Percentiles rank a stretch among this genome's conserved stretches.
These are phyloP conservation scores for Ensete glaucum DNA, from an alignment of 176 grass and related monocot species.

Conservation along the genomic window DNA sequence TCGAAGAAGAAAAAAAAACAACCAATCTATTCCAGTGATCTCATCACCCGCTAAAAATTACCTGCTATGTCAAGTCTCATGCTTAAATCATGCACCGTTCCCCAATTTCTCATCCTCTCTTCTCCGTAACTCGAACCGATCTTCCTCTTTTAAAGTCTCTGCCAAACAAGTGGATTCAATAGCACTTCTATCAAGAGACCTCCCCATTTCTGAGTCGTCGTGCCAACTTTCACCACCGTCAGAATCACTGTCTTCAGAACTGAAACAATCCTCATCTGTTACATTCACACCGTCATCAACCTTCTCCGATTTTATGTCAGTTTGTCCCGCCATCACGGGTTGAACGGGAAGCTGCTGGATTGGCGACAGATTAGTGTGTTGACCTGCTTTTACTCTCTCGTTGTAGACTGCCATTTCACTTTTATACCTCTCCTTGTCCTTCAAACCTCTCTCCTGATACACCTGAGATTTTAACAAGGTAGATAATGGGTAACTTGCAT, in stretches of 20 bases:
- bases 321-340: slow-evolving; percentile 39
- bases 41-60: too few relatives aligned
- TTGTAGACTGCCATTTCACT: slow-evolving; percentile 57
- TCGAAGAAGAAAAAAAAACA: too few relatives aligned
- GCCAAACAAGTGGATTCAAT: slow-evolving; percentile 24
- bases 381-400: slow-evolving; percentile 44
- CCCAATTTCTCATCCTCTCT: neutral
- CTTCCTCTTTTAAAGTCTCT: slow-evolving; percentile 11
- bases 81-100: neutral
- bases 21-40: too few relatives aligned
- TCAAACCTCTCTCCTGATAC: slow-evolving; percentile 72
- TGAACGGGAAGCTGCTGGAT: slow-evolving; percentile 53
- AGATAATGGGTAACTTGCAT: neutral
- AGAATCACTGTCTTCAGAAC: slow-evolving; percentile 17
- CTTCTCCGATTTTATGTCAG: slow-evolving; percentile 28
- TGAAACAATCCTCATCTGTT: slow-evolving; percentile 33
- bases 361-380: slow-evolving; percentile 38
- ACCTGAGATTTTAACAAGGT: slow-evolving; percentile 37
- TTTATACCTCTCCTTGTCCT: slow-evolving; percentile 74
- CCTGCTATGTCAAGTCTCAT: neutral
- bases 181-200: slow-evolving; percentile 29
- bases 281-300: slow-evolving; percentile 40
- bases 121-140: neutral
- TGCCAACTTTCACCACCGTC: slow-evolving; percentile 30
- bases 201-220: slow-evolving; percentile 43